Percentiles rank a stretch among this genome's conserved stretches.
Evolutionary conservation across 306 rosid species (phyloP).

Genomic region (Rubus parviflorus): DNA sequence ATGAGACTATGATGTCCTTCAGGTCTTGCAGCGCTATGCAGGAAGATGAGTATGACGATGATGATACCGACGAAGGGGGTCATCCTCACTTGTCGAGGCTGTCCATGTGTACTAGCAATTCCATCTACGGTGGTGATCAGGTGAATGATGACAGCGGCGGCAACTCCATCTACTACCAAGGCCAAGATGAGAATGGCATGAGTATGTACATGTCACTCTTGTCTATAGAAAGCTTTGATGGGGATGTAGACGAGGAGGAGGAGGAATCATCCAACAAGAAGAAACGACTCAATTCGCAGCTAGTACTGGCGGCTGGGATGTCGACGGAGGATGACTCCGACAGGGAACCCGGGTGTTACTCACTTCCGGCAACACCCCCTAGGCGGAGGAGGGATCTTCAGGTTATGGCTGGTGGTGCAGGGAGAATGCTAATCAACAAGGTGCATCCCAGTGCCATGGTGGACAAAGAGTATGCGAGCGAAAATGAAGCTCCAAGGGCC

Average conservation of each 20-base stretch:
- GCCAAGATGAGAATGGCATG: constrained; percentile 19
- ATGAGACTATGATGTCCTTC: constrained; percentile 43
- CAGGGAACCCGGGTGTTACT: constrained; percentile 45
- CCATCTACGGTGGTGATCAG: constrained; percentile 29
- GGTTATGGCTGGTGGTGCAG: neutral
- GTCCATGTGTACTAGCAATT: constrained; percentile 56
- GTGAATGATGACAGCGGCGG: constrained; percentile 10
- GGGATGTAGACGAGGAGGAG: constrained; percentile 53
- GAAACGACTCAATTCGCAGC: constrained; percentile 25
- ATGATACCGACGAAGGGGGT: constrained; percentile 9
- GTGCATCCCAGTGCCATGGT: neutral
- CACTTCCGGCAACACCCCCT: constrained; percentile 63
- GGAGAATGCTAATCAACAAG: neutral
- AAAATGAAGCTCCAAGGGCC: constrained; percentile 42
- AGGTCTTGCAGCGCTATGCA: constrained; percentile 35
- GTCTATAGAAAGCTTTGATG: constrained; percentile 59
- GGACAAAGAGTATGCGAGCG: constrained; percentile 58
- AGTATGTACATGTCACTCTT: constrained; percentile 42
- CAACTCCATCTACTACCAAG: constrained; percentile 4
- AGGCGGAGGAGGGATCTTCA: constrained; percentile 25
- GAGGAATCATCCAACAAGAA: constrained; percentile 36
- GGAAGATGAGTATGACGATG: constrained; percentile 39
- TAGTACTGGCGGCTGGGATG: neutral
- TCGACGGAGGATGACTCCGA: constrained; percentile 53
- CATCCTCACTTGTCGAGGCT: constrained; percentile 58